Base-by-base conservation (phyloP, 805 yeast genomes). In the Saccharomycopsis oosterbeekiorum region DNA sequence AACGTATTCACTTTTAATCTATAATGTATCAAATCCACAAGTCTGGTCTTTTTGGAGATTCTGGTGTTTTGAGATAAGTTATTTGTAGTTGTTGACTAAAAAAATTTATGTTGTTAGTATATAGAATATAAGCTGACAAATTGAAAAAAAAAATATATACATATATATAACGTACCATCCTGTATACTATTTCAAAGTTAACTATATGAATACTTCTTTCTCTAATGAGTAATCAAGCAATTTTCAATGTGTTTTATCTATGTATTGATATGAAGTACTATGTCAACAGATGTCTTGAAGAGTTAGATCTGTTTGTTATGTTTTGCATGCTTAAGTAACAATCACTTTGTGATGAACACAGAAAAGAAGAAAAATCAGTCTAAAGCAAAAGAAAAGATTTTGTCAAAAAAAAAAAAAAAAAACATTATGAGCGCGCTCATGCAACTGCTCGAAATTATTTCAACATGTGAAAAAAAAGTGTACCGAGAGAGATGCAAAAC, bases 1-100 rank as follows among this genome's bases (percentile, higher is more conserved):
- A 82, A 71, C 1, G 93, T 82, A 36, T 85, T 78, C 26, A 90
- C 88, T 60, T 86, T 81, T 59, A 94, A 82, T 62, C 89, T 80
- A 74, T 83, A 87, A 68, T 88, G 80, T 59, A 93, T 75, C 65
- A 93, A 78, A 68, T 87, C 92, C 17, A 91, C 24, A 8, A 64
- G 43, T 14, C 59, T 36, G 2, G 66, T 64, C 54, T 55, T 64
- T 47, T 55, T 59, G 2, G 66, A 58, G 4, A 58, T 60, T 47
- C 57, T 47, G 2, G 53, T 21, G 9, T 24, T 47, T 21, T 47
- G 53, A 4, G 29, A 4, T 21, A 34, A 11, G 2, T 47, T 47
- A 4, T 47, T 10, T 21, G 53, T 21, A 47, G 21, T 21, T 14
- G 53, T 24, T 2, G 53, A 47, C 53, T 47, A 47, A 15, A 24